These are phyloP conservation scores for Pichia sp. DNA, from an alignment of 1,139 yeast genomes.

Conservation along the genomic window DNA sequence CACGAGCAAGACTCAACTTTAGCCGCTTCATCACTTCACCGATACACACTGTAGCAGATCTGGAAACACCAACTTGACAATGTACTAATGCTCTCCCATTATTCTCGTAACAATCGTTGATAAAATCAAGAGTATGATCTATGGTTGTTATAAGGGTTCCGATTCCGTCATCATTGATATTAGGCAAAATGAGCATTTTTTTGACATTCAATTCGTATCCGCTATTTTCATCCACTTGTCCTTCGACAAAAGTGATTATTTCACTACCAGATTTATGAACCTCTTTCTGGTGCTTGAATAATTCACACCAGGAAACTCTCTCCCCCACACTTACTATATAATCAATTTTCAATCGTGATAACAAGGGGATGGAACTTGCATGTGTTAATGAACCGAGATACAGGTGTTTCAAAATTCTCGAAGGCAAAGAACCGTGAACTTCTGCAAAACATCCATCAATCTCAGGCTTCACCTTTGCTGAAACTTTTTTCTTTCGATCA, in stretches of 20 bases:
- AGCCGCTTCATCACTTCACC: slow-evolving; percentile 83
- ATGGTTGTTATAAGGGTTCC: slow-evolving; percentile 41
- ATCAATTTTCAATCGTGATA: slow-evolving; percentile 62
- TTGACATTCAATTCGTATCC: slow-evolving; percentile 37
- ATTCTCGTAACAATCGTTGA: slow-evolving; percentile 37
- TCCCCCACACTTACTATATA: slow-evolving; percentile 89
- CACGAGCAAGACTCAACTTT: slow-evolving; percentile 60
- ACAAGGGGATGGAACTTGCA: slow-evolving; percentile 66
- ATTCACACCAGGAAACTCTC: slow-evolving; percentile 54
- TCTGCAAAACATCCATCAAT: slow-evolving; percentile 25
- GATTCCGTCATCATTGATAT: slow-evolving; percentile 49
- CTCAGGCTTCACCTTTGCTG: neutral
- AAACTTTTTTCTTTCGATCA: neutral
- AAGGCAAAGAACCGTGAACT: slow-evolving; percentile 58
- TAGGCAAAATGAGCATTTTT: slow-evolving; percentile 38
- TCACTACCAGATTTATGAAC: slow-evolving; percentile 29
- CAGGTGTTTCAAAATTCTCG: slow-evolving; percentile 73
- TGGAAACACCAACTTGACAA: slow-evolving; percentile 87
- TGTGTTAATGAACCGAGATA: slow-evolving; percentile 83
- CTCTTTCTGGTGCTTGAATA: slow-evolving; percentile 22
- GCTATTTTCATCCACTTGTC: slow-evolving; percentile 17
- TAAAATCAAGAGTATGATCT: slow-evolving; percentile 39
- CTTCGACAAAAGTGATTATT: slow-evolving; percentile 26
- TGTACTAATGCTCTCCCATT: slow-evolving; percentile 64
- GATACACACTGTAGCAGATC: slow-evolving; percentile 86